Conservation (phyloP, 1,284 basidiomycete genomes). For the Leccinum griseonigrum region DNA sequence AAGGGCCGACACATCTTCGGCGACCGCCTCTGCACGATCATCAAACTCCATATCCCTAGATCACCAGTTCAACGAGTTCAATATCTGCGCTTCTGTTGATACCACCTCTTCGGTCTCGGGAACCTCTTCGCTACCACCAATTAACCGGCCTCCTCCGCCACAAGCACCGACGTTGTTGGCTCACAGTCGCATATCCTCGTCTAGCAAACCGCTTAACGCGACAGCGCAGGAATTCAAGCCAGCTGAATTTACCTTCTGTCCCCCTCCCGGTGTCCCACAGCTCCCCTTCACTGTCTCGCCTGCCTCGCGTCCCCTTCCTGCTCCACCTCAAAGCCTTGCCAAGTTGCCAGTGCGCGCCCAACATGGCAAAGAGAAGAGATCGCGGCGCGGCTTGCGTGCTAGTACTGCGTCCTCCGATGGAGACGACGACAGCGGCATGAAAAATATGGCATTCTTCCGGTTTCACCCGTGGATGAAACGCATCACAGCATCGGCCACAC, state of each 20-base stretch:
- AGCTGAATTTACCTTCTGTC: conserved; percentile 64
- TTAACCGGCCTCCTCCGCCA: conserved; percentile 45
- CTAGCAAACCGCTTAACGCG: conserved; percentile 68
- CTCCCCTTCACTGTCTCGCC: conserved; percentile 41
- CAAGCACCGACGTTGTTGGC: conserved; percentile 38
- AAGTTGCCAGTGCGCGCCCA: conserved; percentile 26
- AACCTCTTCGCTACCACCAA: conserved; percentile 67
- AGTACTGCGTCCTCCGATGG: conserved; percentile 39
- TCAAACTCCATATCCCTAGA: conserved; percentile 83
- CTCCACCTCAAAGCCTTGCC: conserved; percentile 30
- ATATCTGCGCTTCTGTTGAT: conserved; percentile 70
- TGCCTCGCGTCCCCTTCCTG: conserved; percentile 35
- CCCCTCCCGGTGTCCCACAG: conserved; percentile 61
- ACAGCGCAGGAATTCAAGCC: conserved; percentile 81
- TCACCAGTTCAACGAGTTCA: conserved; percentile 76
- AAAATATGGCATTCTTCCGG: conserved; percentile 68
- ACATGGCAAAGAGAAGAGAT: conserved; percentile 78
- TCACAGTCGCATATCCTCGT: conserved; percentile 60
- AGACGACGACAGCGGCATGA: conserved; percentile 42
- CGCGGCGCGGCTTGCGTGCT: conserved; percentile 46
- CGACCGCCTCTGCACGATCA: conserved; percentile 67
- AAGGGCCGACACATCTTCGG: conserved; percentile 69
- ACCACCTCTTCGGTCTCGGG: conserved; percentile 56
- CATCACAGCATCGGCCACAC: conserved; percentile 49
- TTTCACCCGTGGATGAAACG: conserved; percentile 57